Base-by-base conservation (phyloP, 176 grass and related monocot genomes). In the Carex scoparia region DNA sequence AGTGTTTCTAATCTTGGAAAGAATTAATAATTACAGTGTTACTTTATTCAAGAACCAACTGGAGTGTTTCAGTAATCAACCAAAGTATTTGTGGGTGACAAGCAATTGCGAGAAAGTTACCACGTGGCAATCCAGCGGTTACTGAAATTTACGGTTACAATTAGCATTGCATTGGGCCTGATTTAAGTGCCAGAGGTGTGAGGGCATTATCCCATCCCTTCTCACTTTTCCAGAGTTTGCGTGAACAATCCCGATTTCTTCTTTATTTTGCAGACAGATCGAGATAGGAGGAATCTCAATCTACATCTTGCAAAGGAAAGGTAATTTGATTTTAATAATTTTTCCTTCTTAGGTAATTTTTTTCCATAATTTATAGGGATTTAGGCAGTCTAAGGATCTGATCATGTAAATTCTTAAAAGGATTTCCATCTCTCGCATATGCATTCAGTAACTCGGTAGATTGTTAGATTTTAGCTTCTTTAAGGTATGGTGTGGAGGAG, bases 391-490 rank as follows among this genome's bases (percentile, higher is more conserved):
- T 28, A 78, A 32, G 12, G 73, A 78, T 55, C 30, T 38, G 65
- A 68, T 68, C 32, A 37, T 68, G 32, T 68, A 68, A 68, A 15
- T 68, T 65, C 32, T 37, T 37, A 68, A 18, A 59, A 37, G 30
- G 13, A 68, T 68, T 6, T 6, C 32, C 32, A 65, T 68, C 31
- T 68, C 65, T 68, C 4, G 8, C 51, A 28, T 51, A 38, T 78
- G 16, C 8, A 78, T 54, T 48, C 3, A 28, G 42, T 78, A 7
- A 14, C 32, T 80, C 7, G 8, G 28, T 57, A 80, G 12, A 58
- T 80, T 59, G 77, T 32, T 61, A 80, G 35, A 48, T 74, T 74
- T 74, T n/a, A 59, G 57, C 15, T 74, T 74, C 37, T 74, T 74
- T 74, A 74, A 69, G 66, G 57, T 59, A 59, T 59, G 18, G 5